These are phyloP conservation scores for Scheffersomyces segobiensis DNA, from an alignment of 1,139 yeast species.

Conservation along the genomic window DNA sequence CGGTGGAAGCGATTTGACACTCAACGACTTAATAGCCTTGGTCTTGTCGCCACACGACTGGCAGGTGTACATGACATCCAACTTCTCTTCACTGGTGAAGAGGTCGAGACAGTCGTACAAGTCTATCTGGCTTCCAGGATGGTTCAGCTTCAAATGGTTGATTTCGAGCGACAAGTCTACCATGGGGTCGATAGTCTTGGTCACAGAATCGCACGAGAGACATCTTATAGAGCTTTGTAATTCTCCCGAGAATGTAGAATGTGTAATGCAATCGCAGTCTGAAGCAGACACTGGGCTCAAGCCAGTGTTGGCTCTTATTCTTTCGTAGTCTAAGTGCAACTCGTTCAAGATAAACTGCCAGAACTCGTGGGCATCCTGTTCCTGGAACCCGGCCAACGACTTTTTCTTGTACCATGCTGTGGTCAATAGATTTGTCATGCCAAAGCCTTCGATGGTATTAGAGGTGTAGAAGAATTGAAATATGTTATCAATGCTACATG, in stretches of 20 bases:
- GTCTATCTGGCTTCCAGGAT: slow-evolving; percentile 20
- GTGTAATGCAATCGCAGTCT: slow-evolving; percentile 75
- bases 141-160: slow-evolving; percentile 26
- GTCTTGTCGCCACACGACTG: slow-evolving; percentile 60
- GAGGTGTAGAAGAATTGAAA: slow-evolving; percentile 66
- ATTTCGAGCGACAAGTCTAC: slow-evolving; percentile 86
- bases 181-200: slow-evolving; percentile 82
- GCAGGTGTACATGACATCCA: slow-evolving; percentile 77
- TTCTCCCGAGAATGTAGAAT: slow-evolving; percentile 74
- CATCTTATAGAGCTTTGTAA: slow-evolving; percentile 77
- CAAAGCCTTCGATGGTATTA: slow-evolving; percentile 61
- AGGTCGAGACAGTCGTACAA: slow-evolving; percentile 69
- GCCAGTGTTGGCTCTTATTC: slow-evolving; percentile 17
- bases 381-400: slow-evolving; percentile 89
- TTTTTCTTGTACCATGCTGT: slow-evolving; percentile 86
- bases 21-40: slow-evolving; percentile 68
- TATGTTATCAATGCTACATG: slow-evolving; percentile 82
- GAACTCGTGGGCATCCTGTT: slow-evolving; percentile 98
- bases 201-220: slow-evolving; percentile 61
- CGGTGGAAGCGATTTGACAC: slow-evolving; percentile 68
- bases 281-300: slow-evolving; percentile 5
- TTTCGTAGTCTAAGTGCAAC: slow-evolving; percentile 59
- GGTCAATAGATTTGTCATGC: slow-evolving; percentile 68
- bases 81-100: slow-evolving; percentile 74
- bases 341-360: slow-evolving; percentile 89